phyloP scores from a whole-genome alignment of 2,329 filamentous ascomycete genomes.

The Plenodomus biglobosus region DNA sequence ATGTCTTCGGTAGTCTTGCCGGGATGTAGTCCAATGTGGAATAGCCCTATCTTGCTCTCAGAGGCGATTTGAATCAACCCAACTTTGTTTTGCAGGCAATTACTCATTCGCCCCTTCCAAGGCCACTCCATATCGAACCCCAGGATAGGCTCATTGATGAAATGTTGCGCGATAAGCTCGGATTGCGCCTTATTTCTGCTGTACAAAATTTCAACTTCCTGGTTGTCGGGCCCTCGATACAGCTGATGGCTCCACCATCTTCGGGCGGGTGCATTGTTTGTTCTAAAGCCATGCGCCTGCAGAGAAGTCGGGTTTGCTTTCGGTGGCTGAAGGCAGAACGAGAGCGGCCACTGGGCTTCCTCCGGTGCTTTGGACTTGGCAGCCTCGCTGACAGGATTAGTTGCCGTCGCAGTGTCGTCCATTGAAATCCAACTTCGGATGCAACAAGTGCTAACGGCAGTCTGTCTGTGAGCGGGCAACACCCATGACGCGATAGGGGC shows the following conservation, averaged over 20 bases:
- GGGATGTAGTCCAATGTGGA: slow-evolving; percentile 69
- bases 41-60: slow-evolving; percentile 73
- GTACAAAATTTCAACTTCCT: slow-evolving; percentile 72
- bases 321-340: slow-evolving; percentile 19
- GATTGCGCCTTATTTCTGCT: slow-evolving; percentile 68
- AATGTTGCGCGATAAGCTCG: slow-evolving; percentile 67
- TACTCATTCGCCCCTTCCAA: slow-evolving; percentile 47
- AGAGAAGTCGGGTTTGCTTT: slow-evolving; percentile 9
- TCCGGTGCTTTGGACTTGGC: neutral
- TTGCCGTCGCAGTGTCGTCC: neutral
- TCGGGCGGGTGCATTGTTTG: slow-evolving; percentile 4
- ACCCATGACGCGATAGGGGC: neutral
- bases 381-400: neutral
- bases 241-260: slow-evolving; percentile 67
- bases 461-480: too few species aligned
- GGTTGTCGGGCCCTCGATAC: slow-evolving; percentile 60
- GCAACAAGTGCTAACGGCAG: too few species aligned
- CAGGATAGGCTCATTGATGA: slow-evolving; percentile 69
- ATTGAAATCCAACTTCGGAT: neutral
- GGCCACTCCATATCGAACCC: slow-evolving; percentile 92
- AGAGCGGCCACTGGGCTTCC: slow-evolving; percentile 21
- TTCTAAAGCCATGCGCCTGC: slow-evolving; percentile 8
- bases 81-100: slow-evolving; percentile 66
- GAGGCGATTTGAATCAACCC: slow-evolving; percentile 83
- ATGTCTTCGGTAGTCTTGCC: slow-evolving; percentile 55